phyloP scores from a whole-genome alignment of 2,329 filamentous ascomycete species.

The Ophiosphaerella narmari region DNA sequence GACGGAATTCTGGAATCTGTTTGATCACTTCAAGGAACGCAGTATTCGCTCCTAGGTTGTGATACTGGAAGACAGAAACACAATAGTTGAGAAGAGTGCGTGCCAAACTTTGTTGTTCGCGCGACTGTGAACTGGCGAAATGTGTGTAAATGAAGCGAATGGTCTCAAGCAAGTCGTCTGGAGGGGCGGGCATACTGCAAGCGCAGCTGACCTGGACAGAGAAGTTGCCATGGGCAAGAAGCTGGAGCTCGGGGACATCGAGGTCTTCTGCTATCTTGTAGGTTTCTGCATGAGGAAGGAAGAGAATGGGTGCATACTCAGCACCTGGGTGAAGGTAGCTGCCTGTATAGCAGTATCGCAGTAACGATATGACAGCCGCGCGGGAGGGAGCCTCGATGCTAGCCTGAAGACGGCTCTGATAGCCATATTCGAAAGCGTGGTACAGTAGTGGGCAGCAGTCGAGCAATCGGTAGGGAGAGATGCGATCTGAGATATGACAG shows the following conservation, averaged over 20 bases:
- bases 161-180: slow-evolving; percentile 46
- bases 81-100: slow-evolving; percentile 52
- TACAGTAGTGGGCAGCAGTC: slow-evolving; percentile 47
- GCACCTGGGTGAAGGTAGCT: slow-evolving; percentile 37
- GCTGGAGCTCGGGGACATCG: slow-evolving; percentile 46
- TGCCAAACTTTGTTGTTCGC: slow-evolving; percentile 35
- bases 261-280: slow-evolving; percentile 49
- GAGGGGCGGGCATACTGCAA: slow-evolving; percentile 44
- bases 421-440: slow-evolving; percentile 46
- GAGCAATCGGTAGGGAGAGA: slow-evolving; percentile 40
- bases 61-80: slow-evolving; percentile 44
- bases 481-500: slow-evolving; percentile 35
- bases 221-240: slow-evolving; percentile 47
- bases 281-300: slow-evolving; percentile 49
- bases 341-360: slow-evolving; percentile 50
- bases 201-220: slow-evolving; percentile 46
- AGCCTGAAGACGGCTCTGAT: slow-evolving; percentile 34
- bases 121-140: slow-evolving; percentile 25
- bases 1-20: slow-evolving; percentile 46
- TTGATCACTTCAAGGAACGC: slow-evolving; percentile 46
- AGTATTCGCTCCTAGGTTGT: slow-evolving; percentile 40
- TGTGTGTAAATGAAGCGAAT: slow-evolving; percentile 45
- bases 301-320: slow-evolving; percentile 30
- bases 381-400: slow-evolving; percentile 46
- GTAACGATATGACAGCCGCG: slow-evolving; percentile 42